Conservation (phyloP, 1,139 yeast species). For the Ogataea hybrid region DNA sequence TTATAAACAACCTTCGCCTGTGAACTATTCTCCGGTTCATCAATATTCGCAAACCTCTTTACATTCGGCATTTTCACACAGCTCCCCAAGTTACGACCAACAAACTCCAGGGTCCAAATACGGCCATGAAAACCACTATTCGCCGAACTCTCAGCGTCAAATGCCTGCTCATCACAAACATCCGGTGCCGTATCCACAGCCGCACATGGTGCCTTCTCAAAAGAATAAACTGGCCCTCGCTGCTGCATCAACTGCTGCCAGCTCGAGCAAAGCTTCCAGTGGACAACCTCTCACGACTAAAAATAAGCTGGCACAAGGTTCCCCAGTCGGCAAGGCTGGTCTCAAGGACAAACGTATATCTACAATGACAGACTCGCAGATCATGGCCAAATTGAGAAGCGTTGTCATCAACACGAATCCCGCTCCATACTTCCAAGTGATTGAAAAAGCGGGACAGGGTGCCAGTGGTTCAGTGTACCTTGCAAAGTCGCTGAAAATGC, state of each 20-base stretch:
- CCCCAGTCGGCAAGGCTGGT: constrained; percentile 35
- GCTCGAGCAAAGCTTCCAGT: constrained; percentile 17
- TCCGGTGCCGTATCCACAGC: constrained; percentile 17
- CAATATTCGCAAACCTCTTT: constrained; percentile 6
- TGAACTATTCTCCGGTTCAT: constrained; percentile 2
- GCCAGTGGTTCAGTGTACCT: constrained; percentile 95
- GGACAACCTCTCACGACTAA: constrained; percentile 18
- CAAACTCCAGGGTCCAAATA: constrained; percentile 8
- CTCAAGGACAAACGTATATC: constrained; percentile 55
- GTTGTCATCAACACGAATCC: constrained; percentile 88
- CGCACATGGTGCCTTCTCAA: constrained; percentile 8
- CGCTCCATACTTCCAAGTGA: constrained; percentile 77
- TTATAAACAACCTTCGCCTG: constrained; percentile 4
- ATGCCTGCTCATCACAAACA: constrained; percentile 18
- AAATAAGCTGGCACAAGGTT: constrained; percentile 13
- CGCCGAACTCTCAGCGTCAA: constrained; percentile 19
- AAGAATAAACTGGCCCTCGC: constrained; percentile 26
- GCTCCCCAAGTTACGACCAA: constrained; percentile 9
- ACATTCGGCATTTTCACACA: constrained; percentile 3
- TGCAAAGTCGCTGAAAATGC: constrained; percentile 64
- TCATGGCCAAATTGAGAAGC: constrained; percentile 76
- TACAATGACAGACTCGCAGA: constrained; percentile 80
- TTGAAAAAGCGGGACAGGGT: constrained; percentile 99
- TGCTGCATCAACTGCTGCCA: constrained; percentile 30
- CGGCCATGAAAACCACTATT: constrained; percentile 16